Conservation (phyloP, 768 basidiomycete genomes). For the Hygrocybe punicea region DNA sequence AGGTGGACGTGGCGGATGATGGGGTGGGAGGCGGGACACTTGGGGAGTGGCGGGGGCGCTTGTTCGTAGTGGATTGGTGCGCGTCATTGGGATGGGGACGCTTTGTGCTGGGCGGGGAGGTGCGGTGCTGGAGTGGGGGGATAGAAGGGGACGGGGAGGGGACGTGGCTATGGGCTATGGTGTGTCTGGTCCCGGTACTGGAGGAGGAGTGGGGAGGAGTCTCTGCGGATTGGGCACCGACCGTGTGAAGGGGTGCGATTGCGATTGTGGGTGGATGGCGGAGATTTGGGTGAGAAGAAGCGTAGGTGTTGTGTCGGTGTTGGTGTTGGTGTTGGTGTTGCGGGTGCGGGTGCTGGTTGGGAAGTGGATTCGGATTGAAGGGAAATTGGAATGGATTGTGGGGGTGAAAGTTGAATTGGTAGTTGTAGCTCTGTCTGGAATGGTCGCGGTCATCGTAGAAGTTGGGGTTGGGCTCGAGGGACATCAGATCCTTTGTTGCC, state of each 20-base stretch:
- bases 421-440: neutral
- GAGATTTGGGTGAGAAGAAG: neutral
- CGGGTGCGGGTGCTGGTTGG: neutral
- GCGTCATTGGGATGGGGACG: neutral
- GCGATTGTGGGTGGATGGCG: neutral
- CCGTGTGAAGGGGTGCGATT: constrained; percentile 1
- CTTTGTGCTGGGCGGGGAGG: neutral
- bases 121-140: constrained; percentile 8
- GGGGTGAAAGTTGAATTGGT: neutral
- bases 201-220: constrained; percentile 15
- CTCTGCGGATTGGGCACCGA: constrained; percentile 8
- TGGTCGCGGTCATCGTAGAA: neutral
- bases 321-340: neutral
- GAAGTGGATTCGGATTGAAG: neutral
- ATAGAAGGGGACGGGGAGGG: constrained; percentile 7
- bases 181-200: constrained; percentile 23
- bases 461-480: constrained; percentile 43
- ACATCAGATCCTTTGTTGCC: constrained; percentile 82
- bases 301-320: neutral
- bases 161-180: constrained; percentile 10
- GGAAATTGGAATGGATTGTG: neutral
- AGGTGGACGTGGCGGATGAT: neutral
- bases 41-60: constrained; percentile 8
- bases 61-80: neutral
- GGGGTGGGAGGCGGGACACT: neutral